Evolutionary conservation across 208 protist genomes (phyloP), one percentile per base, ranked within the genome.

Genomic region (Phytomonas sp.): DNA sequence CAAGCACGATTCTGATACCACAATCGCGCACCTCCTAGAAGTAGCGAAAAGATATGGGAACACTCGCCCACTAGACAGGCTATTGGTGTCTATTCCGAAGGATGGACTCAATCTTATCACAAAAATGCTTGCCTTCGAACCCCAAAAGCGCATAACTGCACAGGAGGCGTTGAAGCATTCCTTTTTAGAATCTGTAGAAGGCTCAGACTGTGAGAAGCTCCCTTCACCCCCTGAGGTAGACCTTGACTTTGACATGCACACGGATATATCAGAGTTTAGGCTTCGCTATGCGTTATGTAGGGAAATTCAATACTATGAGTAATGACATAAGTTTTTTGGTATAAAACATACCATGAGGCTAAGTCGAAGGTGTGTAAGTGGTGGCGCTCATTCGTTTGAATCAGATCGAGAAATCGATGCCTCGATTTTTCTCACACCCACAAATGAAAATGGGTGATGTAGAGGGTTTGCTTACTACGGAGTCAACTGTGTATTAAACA

Each of bases 71-170:
- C 78, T 94, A 30, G 63, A 37, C 26, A 77, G 87, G 32, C 43
- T 90, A 53, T 73, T 93, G 13, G 51, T 63, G 13, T 75, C 59
- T 33, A 66, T 94, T 64, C 85, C 87, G 8, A 80, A 82, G 66
- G 86, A 93, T 40, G 94, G 82, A 2, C 37, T 98, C 36, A 93
- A 98, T 60, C 62, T 98, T 61, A 75, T 97, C 17, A 83, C 67
- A n/a, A 83, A 84, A 63, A 93, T 98, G 86, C 81, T 98, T n/a
- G 80, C 79, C 37, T 96, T 97, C 69, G 92, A 98, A 60, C 92
- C 96, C 26, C 71, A 75, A 9, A 92, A 97, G 60, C 87, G 96
- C 63, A 72, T 95, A n/a, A 97, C 93, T 8, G 94, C 92, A 0
- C 29, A 70, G 60, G 80, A 94, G 67, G 90, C 93, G 2, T 72